Base-by-base conservation (phyloP, 208 protist genomes). In the Sergeia podlipaevii region DNA sequence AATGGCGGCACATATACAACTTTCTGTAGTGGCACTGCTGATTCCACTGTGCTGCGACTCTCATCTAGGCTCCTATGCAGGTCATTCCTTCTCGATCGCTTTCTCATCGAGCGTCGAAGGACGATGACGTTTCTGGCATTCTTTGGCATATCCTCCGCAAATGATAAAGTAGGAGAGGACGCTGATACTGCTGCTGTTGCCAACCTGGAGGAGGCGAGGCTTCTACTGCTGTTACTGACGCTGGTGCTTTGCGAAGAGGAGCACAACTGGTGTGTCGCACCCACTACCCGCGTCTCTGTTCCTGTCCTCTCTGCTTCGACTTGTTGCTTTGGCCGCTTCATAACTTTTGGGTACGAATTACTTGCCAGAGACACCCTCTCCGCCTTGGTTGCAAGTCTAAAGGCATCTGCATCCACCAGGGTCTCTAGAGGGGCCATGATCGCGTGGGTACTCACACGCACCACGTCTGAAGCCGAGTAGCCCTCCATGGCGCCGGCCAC, bases 391-490 rank as follows among this genome's bases (percentile, higher is more conserved):
- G 53, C 70, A 3, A 54, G 30, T 6, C 56, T 49, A 18, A 94
- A 87, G 37, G 93, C 74, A 3, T 74, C 84, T 18, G 93, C 55
- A 27, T 49, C 65, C 44, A 97, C 60, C 8, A 98, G 65, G 2
- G 55, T 53, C 18, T 86, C 63, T 27, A 99, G 72, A 0, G 98
- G 97, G 39, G 74, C 64, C 92, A 98, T 97, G 10, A 98, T 62
- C 0, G 97, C 96, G 26, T 98, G 91, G 1, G 82, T 86, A 1
- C 95, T 70, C 2, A 98, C 32, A 18, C 77, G 89, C 5, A 70
- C 60, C 62, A 99, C 77, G 66, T 99, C 98, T 0, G 96, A 89
- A 20, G 94, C 80, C 6, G 94, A 96, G 65, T 85, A 97, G 29
- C 80, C 77, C 6, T 89, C 74, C 10, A 74, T 88, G 4, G 36